A percentile compares a stretch with the other conserved stretches of the same genome.
phyloP scores from a whole-genome alignment of 345 rosid genomes.

The Ceriops tagal region DNA sequence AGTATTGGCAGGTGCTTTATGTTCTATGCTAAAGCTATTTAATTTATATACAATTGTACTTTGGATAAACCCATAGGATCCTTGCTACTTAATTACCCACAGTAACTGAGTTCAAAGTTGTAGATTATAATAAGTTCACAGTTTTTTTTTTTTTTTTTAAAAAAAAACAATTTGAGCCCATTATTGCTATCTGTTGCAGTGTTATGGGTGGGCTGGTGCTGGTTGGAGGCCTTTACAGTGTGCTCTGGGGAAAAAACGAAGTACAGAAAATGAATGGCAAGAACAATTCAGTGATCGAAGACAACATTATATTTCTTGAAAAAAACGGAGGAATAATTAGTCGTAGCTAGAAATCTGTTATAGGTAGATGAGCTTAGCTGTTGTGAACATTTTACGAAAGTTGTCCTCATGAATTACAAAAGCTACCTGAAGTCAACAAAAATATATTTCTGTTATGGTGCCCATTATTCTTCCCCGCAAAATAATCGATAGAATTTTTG shows the following conservation, averaged over 20 bases:
- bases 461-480: slow-evolving; percentile 19
- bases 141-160: no score
- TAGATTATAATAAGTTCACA: no score
- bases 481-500: slow-evolving; percentile 1
- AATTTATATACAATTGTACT: no score
- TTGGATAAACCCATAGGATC: no score
- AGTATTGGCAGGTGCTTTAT: slow-evolving; percentile 64
- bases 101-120: no score
- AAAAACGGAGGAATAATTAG: no score
- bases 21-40: no score
- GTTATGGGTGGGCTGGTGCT: slow-evolving; percentile 64
- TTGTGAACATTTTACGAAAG: slow-evolving; percentile 35
- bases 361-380: no score
- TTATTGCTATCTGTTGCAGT: slow-evolving; percentile 32
- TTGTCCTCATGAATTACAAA: slow-evolving; percentile 79
- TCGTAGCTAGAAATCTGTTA: no score
- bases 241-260: slow-evolving; percentile 78
- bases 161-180: not conserved
- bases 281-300: slow-evolving; percentile 24
- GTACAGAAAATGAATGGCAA: slow-evolving; percentile 33
- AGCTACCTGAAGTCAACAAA: slow-evolving; percentile 76
- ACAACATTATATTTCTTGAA: not conserved
- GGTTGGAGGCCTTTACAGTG: slow-evolving; percentile 76
- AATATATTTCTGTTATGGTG: slow-evolving; percentile 46
- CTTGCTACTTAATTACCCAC: no score